phyloP scores from a whole-genome alignment of 139 green algal genomes.

The Pycnococcus provasolii region DNA sequence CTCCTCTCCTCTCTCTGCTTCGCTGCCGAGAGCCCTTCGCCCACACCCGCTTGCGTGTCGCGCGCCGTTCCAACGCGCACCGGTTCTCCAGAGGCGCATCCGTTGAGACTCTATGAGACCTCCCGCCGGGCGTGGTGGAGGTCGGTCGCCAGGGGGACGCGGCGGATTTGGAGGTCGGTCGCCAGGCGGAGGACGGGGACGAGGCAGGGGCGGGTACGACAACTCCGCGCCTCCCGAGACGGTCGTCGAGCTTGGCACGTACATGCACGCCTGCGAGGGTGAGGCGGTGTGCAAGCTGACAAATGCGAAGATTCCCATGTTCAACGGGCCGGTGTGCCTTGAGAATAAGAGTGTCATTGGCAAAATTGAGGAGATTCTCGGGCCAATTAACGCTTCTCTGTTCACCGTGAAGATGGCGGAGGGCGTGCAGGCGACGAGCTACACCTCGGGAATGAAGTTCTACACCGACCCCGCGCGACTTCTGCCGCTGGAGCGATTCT shows the following conservation, averaged over 20 bases:
- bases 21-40: too few relatives aligned
- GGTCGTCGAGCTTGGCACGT: constrained; percentile 62
- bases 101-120: too few relatives aligned
- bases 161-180: too few relatives aligned
- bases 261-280: constrained; percentile 91
- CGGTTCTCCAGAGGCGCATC: too few relatives aligned
- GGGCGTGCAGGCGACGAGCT: constrained; percentile 82
- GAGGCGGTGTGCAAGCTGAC: constrained; percentile 93
- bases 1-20: too few relatives aligned
- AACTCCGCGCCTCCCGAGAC: background rate
- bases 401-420: constrained; percentile 97
- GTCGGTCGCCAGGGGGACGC: too few relatives aligned
- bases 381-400: constrained; percentile 62
- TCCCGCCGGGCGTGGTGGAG: too few relatives aligned
- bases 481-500: constrained; percentile 73
- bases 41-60: too few relatives aligned
- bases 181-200: too few relatives aligned
- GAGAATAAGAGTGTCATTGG: constrained; percentile 92
- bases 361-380: constrained; percentile 98
- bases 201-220: background rate
- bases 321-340: constrained; percentile 95
- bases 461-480: constrained; percentile 88
- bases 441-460: constrained; percentile 87
- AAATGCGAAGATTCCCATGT: constrained; percentile 95
- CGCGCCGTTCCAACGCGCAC: too few relatives aligned